Evolutionary conservation across 1,284 basidiomycete genomes (phyloP).

Genomic region (Tetrapyrgos nigripes): DNA sequence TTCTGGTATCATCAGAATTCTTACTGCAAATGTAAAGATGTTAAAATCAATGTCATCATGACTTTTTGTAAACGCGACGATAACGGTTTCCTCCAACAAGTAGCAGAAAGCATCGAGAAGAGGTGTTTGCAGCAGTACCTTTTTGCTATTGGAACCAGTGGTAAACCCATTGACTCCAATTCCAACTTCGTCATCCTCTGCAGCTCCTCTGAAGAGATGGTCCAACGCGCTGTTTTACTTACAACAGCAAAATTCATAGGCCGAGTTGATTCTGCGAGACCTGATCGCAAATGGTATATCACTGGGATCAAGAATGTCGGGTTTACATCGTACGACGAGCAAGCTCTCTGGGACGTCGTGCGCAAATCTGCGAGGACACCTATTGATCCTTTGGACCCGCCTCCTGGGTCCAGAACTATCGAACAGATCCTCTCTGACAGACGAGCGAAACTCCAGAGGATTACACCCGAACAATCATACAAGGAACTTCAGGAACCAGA

Average conservation of each 20-base stretch:
- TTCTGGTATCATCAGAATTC: neutral
- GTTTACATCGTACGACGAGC: conserved; percentile 57
- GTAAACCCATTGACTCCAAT: conserved; percentile 31
- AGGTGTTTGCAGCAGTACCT: conserved; percentile 49
- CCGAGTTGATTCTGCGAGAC: conserved; percentile 48
- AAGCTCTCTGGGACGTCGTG: conserved; percentile 69
- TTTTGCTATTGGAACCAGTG: conserved; percentile 61
- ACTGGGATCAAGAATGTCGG: conserved; percentile 59
- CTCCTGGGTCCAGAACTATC: conserved; percentile 65
- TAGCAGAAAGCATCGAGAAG: conserved; percentile 52
- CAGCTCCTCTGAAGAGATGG: conserved; percentile 56
- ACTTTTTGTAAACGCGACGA: conserved; percentile 62
- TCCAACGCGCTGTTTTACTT: conserved; percentile 69
- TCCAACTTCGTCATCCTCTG: conserved; percentile 60
- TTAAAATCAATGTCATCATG: conserved; percentile 61
- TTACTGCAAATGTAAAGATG: conserved; percentile 32
- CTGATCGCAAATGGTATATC: conserved; percentile 46
- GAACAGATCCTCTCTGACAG: conserved; percentile 59
- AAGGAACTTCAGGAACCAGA: conserved; percentile 59
- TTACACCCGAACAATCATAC: conserved; percentile 65
- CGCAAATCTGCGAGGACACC: conserved; percentile 61
- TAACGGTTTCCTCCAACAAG: conserved; percentile 56
- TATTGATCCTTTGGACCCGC: conserved; percentile 65
- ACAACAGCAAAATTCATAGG: conserved; percentile 68
- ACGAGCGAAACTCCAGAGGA: conserved; percentile 65